These are phyloP conservation scores for Tephrocybe sp. DNA, from an alignment of 768 basidiomycete species.

Conservation along the genomic window DNA sequence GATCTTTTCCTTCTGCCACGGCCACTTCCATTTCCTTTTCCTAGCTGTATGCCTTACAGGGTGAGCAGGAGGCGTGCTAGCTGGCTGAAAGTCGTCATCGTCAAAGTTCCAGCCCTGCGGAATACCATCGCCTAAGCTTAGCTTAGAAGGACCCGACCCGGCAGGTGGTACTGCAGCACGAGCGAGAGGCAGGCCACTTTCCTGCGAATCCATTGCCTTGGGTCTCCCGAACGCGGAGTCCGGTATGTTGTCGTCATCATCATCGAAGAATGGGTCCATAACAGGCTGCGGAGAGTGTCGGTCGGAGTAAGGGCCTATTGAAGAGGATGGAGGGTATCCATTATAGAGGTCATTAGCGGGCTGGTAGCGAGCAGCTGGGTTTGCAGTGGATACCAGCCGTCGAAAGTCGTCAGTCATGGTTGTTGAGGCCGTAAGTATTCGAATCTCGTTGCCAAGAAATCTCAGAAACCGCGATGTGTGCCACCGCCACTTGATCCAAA, in stretches of 20 bases:
- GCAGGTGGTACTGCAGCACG: constrained; percentile 60
- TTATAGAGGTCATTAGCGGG: constrained; percentile 53
- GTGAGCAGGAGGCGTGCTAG: constrained; percentile 36
- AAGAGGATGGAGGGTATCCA: constrained; percentile 59
- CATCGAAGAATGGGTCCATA: constrained; percentile 88
- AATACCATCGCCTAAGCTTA: constrained; percentile 40
- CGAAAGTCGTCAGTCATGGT: constrained; percentile 72
- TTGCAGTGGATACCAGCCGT: constrained; percentile 67
- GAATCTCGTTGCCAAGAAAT: constrained; percentile 12
- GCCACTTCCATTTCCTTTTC: constrained; percentile 69
- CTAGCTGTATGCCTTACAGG: constrained; percentile 39
- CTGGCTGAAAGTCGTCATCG: constrained; percentile 52
- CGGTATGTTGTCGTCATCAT: constrained; percentile 70
- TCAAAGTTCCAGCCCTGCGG: constrained; percentile 77
- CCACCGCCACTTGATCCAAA: constrained; percentile 13
- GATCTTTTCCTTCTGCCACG: constrained; percentile 72
- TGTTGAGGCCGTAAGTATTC: constrained; percentile 10
- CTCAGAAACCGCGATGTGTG: constrained; percentile 12
- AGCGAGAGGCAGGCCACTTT: constrained; percentile 58
- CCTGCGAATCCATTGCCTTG: constrained; percentile 48
- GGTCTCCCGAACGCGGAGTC: constrained; percentile 66
- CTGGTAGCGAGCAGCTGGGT: constrained; percentile 58
- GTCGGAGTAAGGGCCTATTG: constrained; percentile 38
- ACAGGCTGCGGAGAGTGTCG: constrained; percentile 41
- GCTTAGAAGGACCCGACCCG: constrained; percentile 48